These are phyloP conservation scores for Calonectria naviculata DNA, from an alignment of 2,329 filamentous ascomycete species.

Conservation along the genomic window DNA sequence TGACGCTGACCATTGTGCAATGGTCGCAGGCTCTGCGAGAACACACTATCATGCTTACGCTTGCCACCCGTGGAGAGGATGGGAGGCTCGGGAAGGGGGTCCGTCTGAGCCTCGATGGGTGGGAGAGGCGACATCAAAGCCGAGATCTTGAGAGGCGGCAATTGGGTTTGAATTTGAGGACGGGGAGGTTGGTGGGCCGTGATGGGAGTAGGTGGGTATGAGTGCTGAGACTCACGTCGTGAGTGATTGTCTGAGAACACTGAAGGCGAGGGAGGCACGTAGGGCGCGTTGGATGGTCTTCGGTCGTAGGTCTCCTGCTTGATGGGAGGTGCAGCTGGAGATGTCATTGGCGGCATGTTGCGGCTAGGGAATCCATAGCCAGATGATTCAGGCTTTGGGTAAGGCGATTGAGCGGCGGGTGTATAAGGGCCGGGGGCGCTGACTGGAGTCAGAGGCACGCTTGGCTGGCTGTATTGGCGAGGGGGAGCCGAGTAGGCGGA, in stretches of 20 bases:
- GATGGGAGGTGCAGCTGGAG: slow-evolving; percentile 42
- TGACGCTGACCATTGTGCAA: slow-evolving; percentile 53
- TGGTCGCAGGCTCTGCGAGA: slow-evolving; percentile 43
- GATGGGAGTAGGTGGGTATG: slow-evolving; percentile 42
- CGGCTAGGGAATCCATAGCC: slow-evolving; percentile 51
- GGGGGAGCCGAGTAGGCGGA: slow-evolving; percentile 49
- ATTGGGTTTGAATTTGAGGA: slow-evolving; percentile 36
- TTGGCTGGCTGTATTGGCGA: slow-evolving; percentile 52
- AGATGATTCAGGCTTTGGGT: slow-evolving; percentile 49
- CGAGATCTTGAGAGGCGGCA: slow-evolving; percentile 52
- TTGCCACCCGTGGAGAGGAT: slow-evolving; percentile 46
- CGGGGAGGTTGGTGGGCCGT: slow-evolving; percentile 39
- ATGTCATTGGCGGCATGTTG: slow-evolving; percentile 42
- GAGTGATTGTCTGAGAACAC: slow-evolving; percentile 43
- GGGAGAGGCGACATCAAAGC: slow-evolving; percentile 48
- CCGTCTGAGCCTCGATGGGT: slow-evolving; percentile 49
- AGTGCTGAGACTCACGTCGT: slow-evolving; percentile 45
- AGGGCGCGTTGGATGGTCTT: slow-evolving; percentile 48
- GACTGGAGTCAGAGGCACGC: slow-evolving; percentile 46
- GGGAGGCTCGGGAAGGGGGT: slow-evolving; percentile 40
- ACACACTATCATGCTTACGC: slow-evolving; percentile 51
- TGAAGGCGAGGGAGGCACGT: slow-evolving; percentile 52
- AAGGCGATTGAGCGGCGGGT: slow-evolving; percentile 52
- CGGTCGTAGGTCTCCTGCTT: slow-evolving; percentile 51
- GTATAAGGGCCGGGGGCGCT: slow-evolving; percentile 48